Evolutionary conservation across 2,329 filamentous ascomycete species (phyloP).

Genomic region (Dryadomyces quercivorus): DNA sequence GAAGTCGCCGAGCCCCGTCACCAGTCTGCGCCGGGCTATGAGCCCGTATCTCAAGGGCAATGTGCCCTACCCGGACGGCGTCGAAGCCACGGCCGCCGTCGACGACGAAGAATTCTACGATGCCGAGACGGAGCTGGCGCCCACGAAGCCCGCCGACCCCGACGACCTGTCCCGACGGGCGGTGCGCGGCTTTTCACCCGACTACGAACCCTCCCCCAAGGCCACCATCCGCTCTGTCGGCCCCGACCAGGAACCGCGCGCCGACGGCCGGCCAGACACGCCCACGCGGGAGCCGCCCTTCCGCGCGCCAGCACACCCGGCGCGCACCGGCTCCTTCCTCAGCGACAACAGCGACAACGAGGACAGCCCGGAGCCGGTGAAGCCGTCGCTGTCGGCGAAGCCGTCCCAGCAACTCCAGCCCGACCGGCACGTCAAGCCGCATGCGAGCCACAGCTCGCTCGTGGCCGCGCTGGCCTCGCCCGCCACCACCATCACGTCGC

Average conservation of each 20-base stretch:
- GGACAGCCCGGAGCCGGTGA: conserved; percentile 18
- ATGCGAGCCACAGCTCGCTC: conserved; percentile 3
- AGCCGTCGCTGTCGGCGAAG: conserved; percentile 1
- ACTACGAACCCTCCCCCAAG: conserved; percentile 60
- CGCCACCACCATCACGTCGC: neutral
- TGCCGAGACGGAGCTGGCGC: neutral
- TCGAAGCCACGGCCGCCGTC: neutral
- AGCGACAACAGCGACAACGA: conserved; percentile 41
- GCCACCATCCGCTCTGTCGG: conserved; percentile 58
- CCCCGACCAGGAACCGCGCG: conserved; percentile 19
- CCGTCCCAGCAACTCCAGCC: neutral
- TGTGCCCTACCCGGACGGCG: conserved; percentile 9
- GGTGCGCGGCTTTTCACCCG: conserved; percentile 57
- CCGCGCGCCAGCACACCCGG: conserved; percentile 10
- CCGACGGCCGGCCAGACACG: conserved; percentile 18
- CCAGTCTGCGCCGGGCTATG: conserved; percentile 78
- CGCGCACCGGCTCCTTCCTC: conserved; percentile 36
- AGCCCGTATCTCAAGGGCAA: conserved; percentile 56
- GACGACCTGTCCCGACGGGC: conserved; percentile 21
- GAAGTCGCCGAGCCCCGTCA: conserved; percentile 50
- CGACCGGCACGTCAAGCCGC: conserved; percentile 2
- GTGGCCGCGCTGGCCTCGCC: conserved; percentile 8
- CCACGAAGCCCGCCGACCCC: conserved; percentile 7
- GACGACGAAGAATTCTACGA: neutral
- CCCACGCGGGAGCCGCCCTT: conserved; percentile 23